These are phyloP conservation scores for Diaporthe eres DNA, from an alignment of 2,329 filamentous ascomycete species.

Conservation along the genomic window DNA sequence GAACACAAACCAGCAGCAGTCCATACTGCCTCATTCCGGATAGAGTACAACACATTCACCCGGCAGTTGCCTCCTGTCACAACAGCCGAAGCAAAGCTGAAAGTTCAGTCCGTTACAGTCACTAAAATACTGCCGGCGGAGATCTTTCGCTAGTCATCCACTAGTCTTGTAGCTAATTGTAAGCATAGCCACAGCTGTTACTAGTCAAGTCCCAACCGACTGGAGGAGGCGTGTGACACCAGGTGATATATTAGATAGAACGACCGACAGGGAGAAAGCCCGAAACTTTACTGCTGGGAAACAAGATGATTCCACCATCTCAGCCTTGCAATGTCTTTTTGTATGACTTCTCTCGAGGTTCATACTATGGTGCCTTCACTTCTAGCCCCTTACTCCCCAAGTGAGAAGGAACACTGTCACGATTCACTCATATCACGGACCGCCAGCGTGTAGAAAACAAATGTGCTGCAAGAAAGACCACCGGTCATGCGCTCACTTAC, in stretches of 20 bases:
- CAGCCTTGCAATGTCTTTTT: neutral
- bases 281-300: neutral
- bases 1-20: neutral
- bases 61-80: neutral
- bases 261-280: neutral
- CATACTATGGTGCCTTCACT: neutral
- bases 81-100: neutral
- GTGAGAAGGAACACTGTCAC: neutral
- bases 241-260: neutral
- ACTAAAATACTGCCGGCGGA: neutral
- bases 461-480: neutral
- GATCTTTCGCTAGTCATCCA: neutral
- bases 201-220: neutral
- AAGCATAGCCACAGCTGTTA: neutral
- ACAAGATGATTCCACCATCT: neutral
- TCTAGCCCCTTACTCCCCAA: neutral
- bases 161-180: neutral
- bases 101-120: neutral
- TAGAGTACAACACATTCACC: neutral
- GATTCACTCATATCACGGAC: neutral
- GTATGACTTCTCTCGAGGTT: neutral
- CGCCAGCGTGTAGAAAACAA: neutral
- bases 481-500: neutral
- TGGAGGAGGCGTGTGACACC: neutral
- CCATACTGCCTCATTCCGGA: neutral